Base-by-base conservation (phyloP, 495 filamentous ascomycete genomes). In the Penicillium riverlandense region DNA sequence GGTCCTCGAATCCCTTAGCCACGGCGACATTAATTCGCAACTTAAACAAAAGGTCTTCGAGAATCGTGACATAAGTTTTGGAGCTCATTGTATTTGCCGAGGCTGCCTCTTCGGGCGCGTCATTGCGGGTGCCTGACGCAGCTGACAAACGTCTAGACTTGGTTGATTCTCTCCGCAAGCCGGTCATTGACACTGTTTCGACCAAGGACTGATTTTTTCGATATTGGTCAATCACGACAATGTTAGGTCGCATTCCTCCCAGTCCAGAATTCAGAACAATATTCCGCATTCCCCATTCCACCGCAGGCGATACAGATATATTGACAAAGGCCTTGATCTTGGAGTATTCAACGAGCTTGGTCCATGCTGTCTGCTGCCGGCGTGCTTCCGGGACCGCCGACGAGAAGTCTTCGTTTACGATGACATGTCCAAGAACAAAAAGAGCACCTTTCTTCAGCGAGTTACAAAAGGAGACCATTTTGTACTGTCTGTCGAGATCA, bases 161-260 rank as follows among this genome's bases (percentile, higher is more conserved):
- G 7, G 55, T 49, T 13, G 57, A 58, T 10, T 59, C 54, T 50
- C 55, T 48, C 29, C 55, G 51, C 8, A 41, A 48, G n/a, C 43
- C 59, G 30, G 29, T 47, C 11, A 41, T 35, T 30, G 49, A 55
- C 2, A 61, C 56, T 22, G 70, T 65, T 47, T 78, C 76, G 13
- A 71, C 69, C n/a, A 80, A 59, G 2, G 76, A 70, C 41, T 72
- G 66, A 7, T 73, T 73, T 35, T 69, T 54, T 36, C 83, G 75
- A 38, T 83, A 74, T 37, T 91, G 86, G 36, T 86, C 82, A 42
- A 94, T 71, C 22, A 95, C 75, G 10, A 85, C 86, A 45, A 95
- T 92, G 52, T 95, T 94, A 2, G 88, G 88, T 38, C 88, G 62
- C 88, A 95, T 94, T 8, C 88, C 88, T n/a, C 88, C 88, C 5